Base-by-base conservation (phyloP, 176 grass and related monocot species). In the Triticum monococcum region DNA sequence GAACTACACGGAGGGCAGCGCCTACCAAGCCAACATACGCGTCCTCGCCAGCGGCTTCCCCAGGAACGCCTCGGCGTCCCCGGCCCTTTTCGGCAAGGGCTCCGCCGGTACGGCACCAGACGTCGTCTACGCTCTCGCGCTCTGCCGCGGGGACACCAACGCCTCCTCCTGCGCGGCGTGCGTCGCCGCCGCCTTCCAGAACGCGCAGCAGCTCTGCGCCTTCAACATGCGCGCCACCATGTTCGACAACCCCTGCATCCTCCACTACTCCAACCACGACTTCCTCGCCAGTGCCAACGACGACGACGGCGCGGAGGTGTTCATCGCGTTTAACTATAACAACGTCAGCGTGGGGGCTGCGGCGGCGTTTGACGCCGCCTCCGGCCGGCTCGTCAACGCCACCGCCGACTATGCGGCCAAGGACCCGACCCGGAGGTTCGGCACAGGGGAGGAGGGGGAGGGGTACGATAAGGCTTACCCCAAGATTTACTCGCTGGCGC, bases 141-240 rank as follows among this genome's bases (percentile, higher is more conserved):
- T 84, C n/a, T 91, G 89, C 81, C 85, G 89, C 60, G 85, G 85
- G 16, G 85, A 86, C 68, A 12, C 69, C 72, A 79, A 81, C 72
- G 25, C 78, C 7, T 66, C 78, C 63, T 4, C 23, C 3, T 80
- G 88, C 45, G 61, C 70, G 16, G 2, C 2, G 1, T 88, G 86
- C 67, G 17, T 77, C 32, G 4, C 13, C 45, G 9, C 43, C 73
- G 64, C 38, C 38, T 41, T 41, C 38, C 38, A 6, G 38, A 41
- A 41, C 38, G 38, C 38, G 8, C 38, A 41, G 79, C 23, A 46
- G 4, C n/a, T 20, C 12, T 81, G 62, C 38, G 1, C 62, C n/a
- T 46, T 84, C 63, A 22, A 33, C 50, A 88, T 20, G 66, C 24
- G 2, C 0, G 69, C 76, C 1, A 82, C 61, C 65, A 33, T 85